Base-by-base conservation (phyloP, 2,329 filamentous ascomycete genomes). In the Aspergillus flavus region DNA sequence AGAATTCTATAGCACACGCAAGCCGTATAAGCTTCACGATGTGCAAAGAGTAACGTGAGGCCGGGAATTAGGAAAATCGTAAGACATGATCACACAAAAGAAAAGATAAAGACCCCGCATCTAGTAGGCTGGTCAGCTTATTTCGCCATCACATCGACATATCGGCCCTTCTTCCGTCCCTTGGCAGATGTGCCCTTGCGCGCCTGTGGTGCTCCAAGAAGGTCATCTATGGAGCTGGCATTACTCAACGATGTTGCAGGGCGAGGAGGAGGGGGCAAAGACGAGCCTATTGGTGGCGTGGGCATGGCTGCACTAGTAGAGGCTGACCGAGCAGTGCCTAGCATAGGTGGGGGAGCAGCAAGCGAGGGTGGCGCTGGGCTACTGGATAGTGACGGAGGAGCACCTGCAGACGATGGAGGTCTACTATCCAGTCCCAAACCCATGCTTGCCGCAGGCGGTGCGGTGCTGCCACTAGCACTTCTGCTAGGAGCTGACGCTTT, bases 131-230 rank as follows among this genome's bases (percentile, higher is more conserved):
- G 41, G 50, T 9, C 14, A 57, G 39, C 23, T 76, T 63, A 82
- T 69, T 92, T 89, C 11, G 91, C 91, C 93, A 98, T 97, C 64
- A 99, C 93, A 84, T 99, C 95, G 34, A 99, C 89, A 82, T 99
- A 99, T 34, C 93, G 90, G 26, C 90, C 88, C 83, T 93, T 97
- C 82, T 93, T 92, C 72, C 86, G 83, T 77, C 91, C 92, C 76
- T 87, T 91, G 73, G 84, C 84, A 6, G 84, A 81, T 71, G 75
- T 79, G 2, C 85, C 85, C 64, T 91, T 94, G 67, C 91, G 86
- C 21, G 91, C 86, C 34, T 84, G 86, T 4, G 91, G 87, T 5
- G 91, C 89, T 6, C 92, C 92, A 26, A 99, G 82, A 66, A 99
- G 82, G 76, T 99, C 95, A 72, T 99, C 95, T 73, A 99, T 96